phyloP scores from a whole-genome alignment of 2,329 filamentous ascomycete genomes.

The Colletotrichum sp. region DNA sequence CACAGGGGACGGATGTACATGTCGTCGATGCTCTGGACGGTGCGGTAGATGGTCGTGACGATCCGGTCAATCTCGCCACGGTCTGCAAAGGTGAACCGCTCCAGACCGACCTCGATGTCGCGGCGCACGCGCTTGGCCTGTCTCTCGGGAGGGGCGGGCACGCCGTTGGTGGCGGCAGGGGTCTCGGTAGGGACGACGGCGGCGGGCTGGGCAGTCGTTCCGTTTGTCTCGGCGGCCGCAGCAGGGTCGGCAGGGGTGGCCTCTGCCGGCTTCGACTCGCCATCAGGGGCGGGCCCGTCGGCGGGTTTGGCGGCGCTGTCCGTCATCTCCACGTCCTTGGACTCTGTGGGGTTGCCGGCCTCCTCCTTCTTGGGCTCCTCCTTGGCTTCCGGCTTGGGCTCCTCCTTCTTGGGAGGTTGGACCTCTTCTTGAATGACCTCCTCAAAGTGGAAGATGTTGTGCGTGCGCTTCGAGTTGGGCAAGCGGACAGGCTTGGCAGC shows the following conservation, averaged over 20 bases:
- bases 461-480: conserved; percentile 74
- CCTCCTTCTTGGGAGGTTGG: conserved; percentile 33
- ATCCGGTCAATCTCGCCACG: conserved; percentile 82
- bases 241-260: conserved; percentile 21
- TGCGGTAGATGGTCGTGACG: conserved; percentile 81
- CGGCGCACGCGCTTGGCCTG: conserved; percentile 63
- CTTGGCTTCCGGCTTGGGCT: conserved; percentile 23
- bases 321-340: conserved; percentile 26
- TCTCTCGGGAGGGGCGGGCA: conserved; percentile 40
- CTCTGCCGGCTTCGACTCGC: conserved; percentile 27
- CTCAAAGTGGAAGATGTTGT: conserved; percentile 77
- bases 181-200: conserved; percentile 10
- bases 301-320: conserved; percentile 20
- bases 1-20: conserved; percentile 83
- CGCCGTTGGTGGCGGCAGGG: conserved; percentile 25
- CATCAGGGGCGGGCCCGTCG: conserved; percentile 17
- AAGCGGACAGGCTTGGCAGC: conserved; percentile 63
- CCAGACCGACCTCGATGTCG: conserved; percentile 78
- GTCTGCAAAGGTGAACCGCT: conserved; percentile 74
- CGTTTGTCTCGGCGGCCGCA: conserved; percentile 22
- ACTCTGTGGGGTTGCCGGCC: neutral
- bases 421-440: conserved; percentile 66
- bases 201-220: conserved; percentile 18
- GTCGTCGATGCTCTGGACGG: conserved; percentile 83
- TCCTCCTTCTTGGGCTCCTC: conserved; percentile 9